Evolutionary conservation across 2,329 filamentous ascomycete species (phyloP).

Genomic region (Diaporthe destruens): DNA sequence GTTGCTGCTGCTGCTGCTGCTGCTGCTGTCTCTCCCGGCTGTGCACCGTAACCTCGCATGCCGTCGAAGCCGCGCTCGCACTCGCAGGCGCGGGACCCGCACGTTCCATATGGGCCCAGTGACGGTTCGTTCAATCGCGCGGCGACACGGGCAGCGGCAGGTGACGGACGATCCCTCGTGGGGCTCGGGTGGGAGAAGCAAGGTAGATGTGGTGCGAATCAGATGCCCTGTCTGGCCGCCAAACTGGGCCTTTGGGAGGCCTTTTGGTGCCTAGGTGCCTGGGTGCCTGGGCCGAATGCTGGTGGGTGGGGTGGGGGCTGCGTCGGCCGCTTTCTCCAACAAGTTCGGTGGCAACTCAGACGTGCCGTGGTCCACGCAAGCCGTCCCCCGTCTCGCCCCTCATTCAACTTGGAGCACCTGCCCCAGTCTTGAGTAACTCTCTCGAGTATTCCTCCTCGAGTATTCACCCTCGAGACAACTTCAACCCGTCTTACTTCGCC

Average conservation of each 20-base stretch:
- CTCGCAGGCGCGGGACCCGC: neutral
- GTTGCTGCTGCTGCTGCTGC: neutral
- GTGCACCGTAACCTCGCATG: conserved; percentile 30
- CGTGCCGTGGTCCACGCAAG: conserved; percentile 26
- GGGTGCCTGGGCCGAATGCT: conserved; percentile 8
- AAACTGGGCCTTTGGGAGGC: conserved; percentile 24
- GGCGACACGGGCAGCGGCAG: neutral
- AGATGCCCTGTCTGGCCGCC: conserved; percentile 25
- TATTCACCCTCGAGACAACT: conserved; percentile 13
- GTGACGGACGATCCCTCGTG: conserved; percentile 30
- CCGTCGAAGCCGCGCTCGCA: neutral
- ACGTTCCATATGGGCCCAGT: neutral
- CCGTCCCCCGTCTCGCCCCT: conserved; percentile 23
- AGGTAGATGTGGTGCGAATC: conserved; percentile 16
- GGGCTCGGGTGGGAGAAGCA: conserved; percentile 27
- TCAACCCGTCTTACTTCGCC: neutral
- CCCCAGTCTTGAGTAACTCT: neutral
- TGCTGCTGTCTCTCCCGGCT: neutral
- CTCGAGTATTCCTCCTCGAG: neutral
- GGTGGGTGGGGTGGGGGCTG: neutral
- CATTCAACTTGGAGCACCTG: neutral
- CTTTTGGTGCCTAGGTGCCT: neutral
- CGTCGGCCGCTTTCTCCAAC: conserved; percentile 1
- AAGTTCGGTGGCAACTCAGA: conserved; percentile 19
- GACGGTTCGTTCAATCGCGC: conserved; percentile 4